A percentile compares a stretch with the other conserved stretches of the same genome.
These are phyloP conservation scores for Wallacemonas rigidus DNA, from an alignment of 208 protist genomes.

Conservation along the genomic window DNA sequence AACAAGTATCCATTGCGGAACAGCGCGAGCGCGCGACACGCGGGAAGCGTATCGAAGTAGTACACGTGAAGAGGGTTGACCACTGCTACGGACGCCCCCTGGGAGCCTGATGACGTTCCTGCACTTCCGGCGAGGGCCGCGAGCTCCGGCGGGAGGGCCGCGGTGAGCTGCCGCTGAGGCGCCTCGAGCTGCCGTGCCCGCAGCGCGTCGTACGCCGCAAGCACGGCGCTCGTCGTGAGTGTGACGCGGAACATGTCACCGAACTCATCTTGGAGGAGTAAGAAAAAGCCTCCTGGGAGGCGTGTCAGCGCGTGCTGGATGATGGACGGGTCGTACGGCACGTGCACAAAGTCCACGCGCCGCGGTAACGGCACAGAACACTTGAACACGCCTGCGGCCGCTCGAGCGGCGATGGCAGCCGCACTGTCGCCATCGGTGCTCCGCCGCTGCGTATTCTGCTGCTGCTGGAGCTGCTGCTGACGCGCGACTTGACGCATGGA, in stretches of 20 bases:
- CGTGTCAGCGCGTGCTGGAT: slow-evolving; percentile 75
- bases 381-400: slow-evolving; percentile 63
- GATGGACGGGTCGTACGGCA: slow-evolving; percentile 91
- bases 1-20: slow-evolving; percentile 97
- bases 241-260: slow-evolving; percentile 98
- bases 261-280: slow-evolving; percentile 96
- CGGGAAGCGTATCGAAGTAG: slow-evolving; percentile 98
- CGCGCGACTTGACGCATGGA: slow-evolving; percentile 27
- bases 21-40: slow-evolving; percentile 87
- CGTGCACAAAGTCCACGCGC: slow-evolving; percentile 73
- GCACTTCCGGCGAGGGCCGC: slow-evolving; percentile 3
- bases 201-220: slow-evolving; percentile 77
- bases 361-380: slow-evolving; percentile 74
- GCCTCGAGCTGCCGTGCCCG: slow-evolving; percentile 38
- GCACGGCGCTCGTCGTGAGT: slow-evolving; percentile 63
- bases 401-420: neutral
- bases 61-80: slow-evolving; percentile 79
- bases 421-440: slow-evolving; percentile 20
- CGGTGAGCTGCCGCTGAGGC: slow-evolving; percentile 25
- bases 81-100: slow-evolving; percentile 25
- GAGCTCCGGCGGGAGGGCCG: slow-evolving; percentile 22
- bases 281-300: slow-evolving; percentile 92
- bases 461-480: slow-evolving; percentile 19
- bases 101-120: neutral
- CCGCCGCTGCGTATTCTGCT: neutral